Evolutionary conservation across 2,329 filamentous ascomycete genomes (phyloP).

Genomic region (Mycosphaerelloides madeirae): DNA sequence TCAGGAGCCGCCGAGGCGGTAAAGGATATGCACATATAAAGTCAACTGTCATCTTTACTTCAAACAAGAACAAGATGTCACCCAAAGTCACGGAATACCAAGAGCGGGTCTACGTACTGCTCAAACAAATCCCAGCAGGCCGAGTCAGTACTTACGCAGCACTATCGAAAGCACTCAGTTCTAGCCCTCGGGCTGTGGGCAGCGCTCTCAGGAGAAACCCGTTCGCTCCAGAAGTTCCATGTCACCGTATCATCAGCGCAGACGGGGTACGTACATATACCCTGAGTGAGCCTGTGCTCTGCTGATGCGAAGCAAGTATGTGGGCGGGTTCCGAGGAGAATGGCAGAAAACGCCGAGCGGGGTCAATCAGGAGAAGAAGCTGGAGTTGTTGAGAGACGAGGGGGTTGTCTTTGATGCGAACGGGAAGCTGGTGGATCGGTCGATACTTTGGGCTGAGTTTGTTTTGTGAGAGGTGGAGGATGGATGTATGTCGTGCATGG

Average conservation of each 20-base stretch:
- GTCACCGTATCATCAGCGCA: slow-evolving; percentile 73
- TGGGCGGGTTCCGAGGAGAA: slow-evolving; percentile 68
- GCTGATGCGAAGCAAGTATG: slow-evolving; percentile 24
- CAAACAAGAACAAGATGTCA: too few relatives aligned
- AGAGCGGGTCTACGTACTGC: slow-evolving; percentile 59
- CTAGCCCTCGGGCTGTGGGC: slow-evolving; percentile 71
- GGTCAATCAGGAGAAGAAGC: slow-evolving; percentile 61
- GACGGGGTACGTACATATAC: slow-evolving; percentile 50
- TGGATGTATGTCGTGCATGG: background rate
- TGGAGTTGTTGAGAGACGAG: slow-evolving; percentile 56
- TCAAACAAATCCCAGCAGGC: slow-evolving; percentile 73
- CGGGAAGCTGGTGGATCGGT: slow-evolving; percentile 53
- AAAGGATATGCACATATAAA: background rate
- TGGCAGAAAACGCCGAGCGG: slow-evolving; percentile 59
- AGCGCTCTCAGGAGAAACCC: slow-evolving; percentile 73
- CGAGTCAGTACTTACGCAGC: slow-evolving; percentile 69
- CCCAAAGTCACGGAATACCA: slow-evolving; percentile 13
- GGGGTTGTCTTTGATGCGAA: slow-evolving; percentile 60
- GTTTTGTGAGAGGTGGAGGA: slow-evolving; percentile 2
- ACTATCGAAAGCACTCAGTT: slow-evolving; percentile 62
- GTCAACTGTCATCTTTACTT: background rate
- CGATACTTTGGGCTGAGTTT: slow-evolving; percentile 44
- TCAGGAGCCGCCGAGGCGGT: background rate
- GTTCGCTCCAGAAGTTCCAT: slow-evolving; percentile 73
- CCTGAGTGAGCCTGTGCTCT: background rate